phyloP scores from a whole-genome alignment of 257 asterid genomes.

The Misopates orontium region DNA sequence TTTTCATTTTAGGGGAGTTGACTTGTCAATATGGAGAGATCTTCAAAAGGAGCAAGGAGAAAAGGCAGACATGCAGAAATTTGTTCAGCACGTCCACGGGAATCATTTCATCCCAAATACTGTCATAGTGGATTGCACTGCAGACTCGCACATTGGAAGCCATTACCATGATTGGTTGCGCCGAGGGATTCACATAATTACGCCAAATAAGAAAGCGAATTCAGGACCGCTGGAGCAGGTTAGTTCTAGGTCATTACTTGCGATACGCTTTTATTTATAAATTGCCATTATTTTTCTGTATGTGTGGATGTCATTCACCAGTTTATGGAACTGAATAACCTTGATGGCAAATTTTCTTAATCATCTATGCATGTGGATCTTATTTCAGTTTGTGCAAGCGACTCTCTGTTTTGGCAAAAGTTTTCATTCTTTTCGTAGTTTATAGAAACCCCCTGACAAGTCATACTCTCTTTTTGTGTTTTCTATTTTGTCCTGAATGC shows the following conservation, averaged over 20 bases:
- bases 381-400: no score
- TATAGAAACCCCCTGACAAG: neutral
- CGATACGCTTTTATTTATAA: no score
- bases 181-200: slow-evolving; percentile 86
- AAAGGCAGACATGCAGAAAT: slow-evolving; percentile 78
- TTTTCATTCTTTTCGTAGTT: slow-evolving; percentile 10
- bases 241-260: neutral
- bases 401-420: no score
- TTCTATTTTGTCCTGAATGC: slow-evolving; percentile 26
- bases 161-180: slow-evolving; percentile 91
- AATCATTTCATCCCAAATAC: slow-evolving; percentile 94
- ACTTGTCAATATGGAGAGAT: slow-evolving; percentile 87
- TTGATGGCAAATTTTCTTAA: no score
- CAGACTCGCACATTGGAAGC: slow-evolving; percentile 77
- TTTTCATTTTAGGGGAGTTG: slow-evolving; percentile 64
- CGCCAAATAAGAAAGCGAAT: slow-evolving; percentile 98
- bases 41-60: slow-evolving; percentile 62
- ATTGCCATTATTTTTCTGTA: no score
- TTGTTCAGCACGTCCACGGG: slow-evolving; percentile 87
- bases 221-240: slow-evolving; percentile 99
- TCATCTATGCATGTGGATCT: no score
- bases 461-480: slow-evolving; percentile 4
- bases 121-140: slow-evolving; percentile 91
- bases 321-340: no score
- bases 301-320: no score